Evolutionary conservation across 345 rosid species (phyloP), one percentile per base, ranked within the genome.

Genomic region (Gossypium stocksii): DNA sequence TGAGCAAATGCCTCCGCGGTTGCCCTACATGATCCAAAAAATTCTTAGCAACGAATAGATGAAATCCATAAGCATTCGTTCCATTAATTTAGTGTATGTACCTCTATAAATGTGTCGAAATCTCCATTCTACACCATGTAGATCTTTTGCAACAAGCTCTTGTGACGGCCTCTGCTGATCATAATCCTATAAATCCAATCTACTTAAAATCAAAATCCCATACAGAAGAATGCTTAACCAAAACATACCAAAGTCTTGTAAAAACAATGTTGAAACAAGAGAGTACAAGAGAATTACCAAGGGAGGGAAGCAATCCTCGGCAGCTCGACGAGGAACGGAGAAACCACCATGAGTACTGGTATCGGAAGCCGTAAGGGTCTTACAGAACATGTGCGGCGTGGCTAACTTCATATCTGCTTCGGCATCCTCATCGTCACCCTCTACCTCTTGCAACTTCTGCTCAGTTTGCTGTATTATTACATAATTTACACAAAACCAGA

Each of bases 311-410:
- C 99, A 96, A 80, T 96, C 99, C 80, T 96, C 99, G 2, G 99
- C 99, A 67, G 99, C 99, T 64, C 99, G 89, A 22, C 99, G 92
- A 67, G 99, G 99, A 58, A 96, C 98, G 44, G 98, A 96, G 82
- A 96, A 96, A 51, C 99, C 98, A 16, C 99, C 99, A 80, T 96
- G 99, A 16, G 99, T 96, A 81, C 99, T 93, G 20, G 99, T 95
- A 79, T 95, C 99, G 46, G 98, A 95, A 81, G 99, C 99, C 74
- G 99, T 96, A 29, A 96, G 91, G 11, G 98, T 96, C 88, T 96
- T 96, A 79, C 98, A 96, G 80, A 96, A 96, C 98, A 96, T 96
- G 81, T 96, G 99, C 14, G 96, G 94, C 9, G 93, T 86, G 41
- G 82, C 87, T 10, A 97, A 82, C 84, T 89, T 96, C 53, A 76